Evolutionary conservation across 805 yeast genomes (phyloP), one percentile per base, ranked within the genome.

Genomic region (Jamesozyma lodderae): DNA sequence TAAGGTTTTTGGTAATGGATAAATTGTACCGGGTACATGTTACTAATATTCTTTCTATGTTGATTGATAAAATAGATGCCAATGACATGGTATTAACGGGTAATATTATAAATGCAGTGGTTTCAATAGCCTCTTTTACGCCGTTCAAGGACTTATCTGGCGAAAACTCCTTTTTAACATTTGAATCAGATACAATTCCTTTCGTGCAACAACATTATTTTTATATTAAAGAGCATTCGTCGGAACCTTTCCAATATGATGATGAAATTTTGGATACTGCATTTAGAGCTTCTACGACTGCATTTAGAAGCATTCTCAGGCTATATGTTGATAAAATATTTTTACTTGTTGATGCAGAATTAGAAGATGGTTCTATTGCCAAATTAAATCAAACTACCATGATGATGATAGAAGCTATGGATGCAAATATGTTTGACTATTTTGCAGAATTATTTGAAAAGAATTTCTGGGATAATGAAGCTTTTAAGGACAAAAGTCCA

Each of bases 41-140:
- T 10, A 75, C 94, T 0, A 73, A 94, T 38, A 64, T 92, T 13
- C 55, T 88, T 28, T 73, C 78, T 20, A 68, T 85, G 57, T 64
- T 79, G 2, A 57, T 87, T 6, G 83, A 87, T 0, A 95, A 92
- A 22, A 77, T 92, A 21, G 97, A 92, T 55, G 74, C 88, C 0
- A 92, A 88, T 55, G 98, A 92, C 58, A 68, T 86, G 35, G 69
- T 67, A 11, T 75, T 88, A 53, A 79, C 95, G 0, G 67, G 77
- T 13, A 70, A 75, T 36, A 72, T 94, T 0, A 61, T 88, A 29
- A 73, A 78, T 41, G 70, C 82, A 15, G 70, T 92, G 39, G 80
- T 84, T 9, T 68, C 84, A 0, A 72, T 80, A 18, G 79, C 86
- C 0, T 67, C 81, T 6, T 80, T 78, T 40, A 73, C 82, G 2